Percentiles rank a stretch among this genome's conserved stretches.
Conservation (phyloP, 2,329 filamentous ascomycete species). For the Venturia effusa region DNA sequence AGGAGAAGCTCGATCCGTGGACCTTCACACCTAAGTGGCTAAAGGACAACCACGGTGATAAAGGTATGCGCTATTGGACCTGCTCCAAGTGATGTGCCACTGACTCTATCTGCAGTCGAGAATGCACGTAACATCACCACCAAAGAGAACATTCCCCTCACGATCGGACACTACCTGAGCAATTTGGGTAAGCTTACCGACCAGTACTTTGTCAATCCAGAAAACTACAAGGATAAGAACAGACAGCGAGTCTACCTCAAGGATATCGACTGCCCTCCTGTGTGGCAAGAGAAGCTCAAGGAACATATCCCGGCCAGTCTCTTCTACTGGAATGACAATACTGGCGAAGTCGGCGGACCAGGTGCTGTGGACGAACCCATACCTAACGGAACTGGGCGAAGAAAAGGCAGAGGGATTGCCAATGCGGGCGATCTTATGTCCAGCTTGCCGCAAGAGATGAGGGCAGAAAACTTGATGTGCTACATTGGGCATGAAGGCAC, state of each 20-base stretch:
- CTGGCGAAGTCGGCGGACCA: constrained; percentile 45
- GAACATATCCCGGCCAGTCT: constrained; percentile 69
- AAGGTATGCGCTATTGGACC: constrained; percentile 45
- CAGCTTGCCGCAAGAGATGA: constrained; percentile 73
- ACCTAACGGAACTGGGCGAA: constrained; percentile 31
- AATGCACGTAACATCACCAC: constrained; percentile 70
- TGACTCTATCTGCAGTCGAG: constrained; percentile 48
- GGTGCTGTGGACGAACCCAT: constrained; percentile 40
- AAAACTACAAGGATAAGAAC: constrained; percentile 66
- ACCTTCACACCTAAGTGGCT: constrained; percentile 79
- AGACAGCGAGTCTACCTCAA: constrained; percentile 89
- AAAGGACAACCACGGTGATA: constrained; percentile 64
- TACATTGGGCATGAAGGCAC: constrained; percentile 97
- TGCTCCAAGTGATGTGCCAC: constrained; percentile 17
- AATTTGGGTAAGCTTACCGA: constrained; percentile 77
- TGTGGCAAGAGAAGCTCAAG: constrained; percentile 74
- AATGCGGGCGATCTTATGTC: constrained; percentile 91
- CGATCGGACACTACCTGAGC: constrained; percentile 79
- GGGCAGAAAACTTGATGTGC: constrained; percentile 94
- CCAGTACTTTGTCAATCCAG: constrained; percentile 58
- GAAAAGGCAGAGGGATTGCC: constrained; percentile 48
- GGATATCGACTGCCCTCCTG: constrained; percentile 85
- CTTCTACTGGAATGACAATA: constrained; percentile 81
- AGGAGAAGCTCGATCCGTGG: constrained; percentile 60
- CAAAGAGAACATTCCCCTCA: constrained; percentile 68